Base-by-base conservation (phyloP, 2,329 filamentous ascomycete genomes). In the Coleophoma crateriformis region DNA sequence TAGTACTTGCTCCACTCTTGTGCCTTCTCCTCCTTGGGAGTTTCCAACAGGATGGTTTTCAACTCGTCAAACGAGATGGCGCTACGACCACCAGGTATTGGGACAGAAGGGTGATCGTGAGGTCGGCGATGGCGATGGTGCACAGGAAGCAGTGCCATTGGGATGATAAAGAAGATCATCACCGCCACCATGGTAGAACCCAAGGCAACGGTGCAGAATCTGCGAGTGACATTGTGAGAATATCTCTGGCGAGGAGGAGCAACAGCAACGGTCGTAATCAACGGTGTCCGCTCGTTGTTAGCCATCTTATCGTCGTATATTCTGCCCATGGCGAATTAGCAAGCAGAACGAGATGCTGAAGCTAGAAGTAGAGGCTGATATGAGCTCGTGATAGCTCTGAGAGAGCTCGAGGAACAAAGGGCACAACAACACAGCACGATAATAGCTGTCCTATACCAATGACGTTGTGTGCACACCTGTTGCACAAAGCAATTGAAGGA, bases 1-100 rank as follows among this genome's bases (percentile, higher is more conserved):
- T 92, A 92, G 65, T 91, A 92, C 54, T 73, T 74, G 66, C 83
- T 88, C 87, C 87, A 91, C 68, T 89, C 81, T 54, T 79, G 75
- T 8, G 78, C 79, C 55, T 75, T 76, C 43, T 77, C 69, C 32
- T 74, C 71, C 49, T 74, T 76, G 5, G 82, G 82, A 0, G 80
- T 84, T 27, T 78, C 72, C 40, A 84, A 68, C 35, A 86, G 64
- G 32, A 85, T 78, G 6, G 68, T 59, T 53, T 76, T 70, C n/a
- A 85, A 70, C 56, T 82, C 69, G 34, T 76, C 71, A 51, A 75
- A 76, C 22, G 62, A 63, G 46, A 78, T 45, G 7, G 58, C 39
- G 49, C 50, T 58, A 11, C 34, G 33, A 20, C 54, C 43, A 11
- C 48, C 33, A 8, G 40, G 51, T 35, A 50, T 42, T 3, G 49